Evolutionary conservation across 495 filamentous ascomycete genomes (phyloP), one percentile per base, ranked within the genome.

Genomic region (Hyaloscypha hepaticicola): DNA sequence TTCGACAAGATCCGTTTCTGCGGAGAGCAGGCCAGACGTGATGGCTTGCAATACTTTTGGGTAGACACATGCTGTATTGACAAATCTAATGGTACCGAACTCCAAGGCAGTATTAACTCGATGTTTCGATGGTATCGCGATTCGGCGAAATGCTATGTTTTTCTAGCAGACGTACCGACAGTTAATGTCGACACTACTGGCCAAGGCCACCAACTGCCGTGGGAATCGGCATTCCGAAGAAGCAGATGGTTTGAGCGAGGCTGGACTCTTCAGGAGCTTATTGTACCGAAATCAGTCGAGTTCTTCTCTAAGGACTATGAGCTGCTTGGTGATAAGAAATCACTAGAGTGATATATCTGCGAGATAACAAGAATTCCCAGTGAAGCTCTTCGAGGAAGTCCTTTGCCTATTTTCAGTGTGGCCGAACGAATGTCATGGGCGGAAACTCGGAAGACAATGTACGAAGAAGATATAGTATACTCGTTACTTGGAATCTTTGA

Each of bases 371-470:
- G 12, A 12, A 34, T 34, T 12, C 5, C 5, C 2, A 26, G 3
- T 21, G 8, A 27, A 59, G 62, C 62, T 58, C 62, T 65, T 34
- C 55, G 41, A 52, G 62, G 62, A 38, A 26, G 8, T 52, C 49
- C 28, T 56, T 48, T 63, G 22, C 9, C 52, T 16, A 16, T 7
- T 12, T 65, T 65, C 38, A 65, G 55, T 25, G 34, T 65, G 1
- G 29, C 11, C 2, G 55, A 65, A 16, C 53, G 55, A 65, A 58
- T 58, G 33, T 59, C 48, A 29, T 65, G 62, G 62, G 62, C 62
- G 51, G 62, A 58, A 52, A 27, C 5, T 33, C 62, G 62, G 3
- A 8, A 49, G 29, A 65, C 55, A 3, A 64, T 7, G 8, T n/a
- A 11, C n/a, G 52, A 64, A 64, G 52, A 64, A 48, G 61, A 64